Base-by-base conservation (phyloP, 2,329 filamentous ascomycete species). In the Aspergillus fijiensis region DNA sequence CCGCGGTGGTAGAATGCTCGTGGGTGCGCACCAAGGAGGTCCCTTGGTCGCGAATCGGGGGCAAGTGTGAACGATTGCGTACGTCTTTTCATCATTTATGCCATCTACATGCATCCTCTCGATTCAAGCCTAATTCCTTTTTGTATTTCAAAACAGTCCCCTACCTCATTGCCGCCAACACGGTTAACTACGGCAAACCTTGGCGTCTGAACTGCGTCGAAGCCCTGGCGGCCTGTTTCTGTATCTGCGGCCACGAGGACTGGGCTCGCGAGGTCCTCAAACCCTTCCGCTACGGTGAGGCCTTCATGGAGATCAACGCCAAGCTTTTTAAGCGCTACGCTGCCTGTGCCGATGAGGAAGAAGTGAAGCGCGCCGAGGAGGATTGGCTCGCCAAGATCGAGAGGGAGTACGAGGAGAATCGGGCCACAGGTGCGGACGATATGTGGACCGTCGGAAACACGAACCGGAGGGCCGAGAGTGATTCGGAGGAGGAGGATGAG, bases 151-250 rank as follows among this genome's bases (percentile, higher is more conserved):
- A 11, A 42, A 33, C 57, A 79, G 80, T 99, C 59, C 95, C 95
- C 0, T 99, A 99, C 75, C 87, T 99, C 7, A 93, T 99, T 53
- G 95, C 95, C 5, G 95, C 95, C 51, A 99, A 99, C 75, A 89
- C 90, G 1, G 95, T 97, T 72, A 99, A 99, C 79, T 99, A 99
- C 78, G 95, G 95, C 62, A 91, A 91, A 71, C 95, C 95, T 5
- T 97, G 93, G 91, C 84, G 93, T 57, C 76, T 99, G 63, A 99
- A 99, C 76, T 99, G 95, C 70, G 95, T 92, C 31, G 95, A 99
- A 80, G 95, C 95, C 4, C 81, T 99, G 51, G 95, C 92, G 0
- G 94, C 95, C 3, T 91, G 91, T 23, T 99, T 96, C 72, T 91
- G 85, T 70, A 99, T 99, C 65, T 98, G 94, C 69, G 92, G 95